A percentile compares a stretch with the other conserved stretches of the same genome.
phyloP scores from a whole-genome alignment of 495 filamentous ascomycete species.

The Penicillium lividum region DNA sequence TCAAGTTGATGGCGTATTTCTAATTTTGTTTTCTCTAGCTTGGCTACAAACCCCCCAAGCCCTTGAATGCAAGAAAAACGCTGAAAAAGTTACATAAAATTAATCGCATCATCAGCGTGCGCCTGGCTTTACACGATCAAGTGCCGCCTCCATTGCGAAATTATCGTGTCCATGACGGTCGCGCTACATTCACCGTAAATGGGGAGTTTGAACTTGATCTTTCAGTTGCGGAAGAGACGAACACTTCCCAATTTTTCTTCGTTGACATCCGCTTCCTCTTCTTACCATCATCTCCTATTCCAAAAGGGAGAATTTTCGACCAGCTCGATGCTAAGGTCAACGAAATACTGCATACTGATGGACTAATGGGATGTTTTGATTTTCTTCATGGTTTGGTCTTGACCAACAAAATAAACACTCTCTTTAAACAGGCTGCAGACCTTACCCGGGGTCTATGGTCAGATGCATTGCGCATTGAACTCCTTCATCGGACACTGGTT shows the following conservation, averaged over 20 bases:
- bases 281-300: constrained; percentile 62
- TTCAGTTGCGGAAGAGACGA: constrained; percentile 79
- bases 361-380: constrained; percentile 76
- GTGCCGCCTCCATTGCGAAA: constrained; percentile 71
- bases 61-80: constrained; percentile 63
- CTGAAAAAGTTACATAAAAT: constrained; percentile 72
- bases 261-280: constrained; percentile 89
- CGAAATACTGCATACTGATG: constrained; percentile 58
- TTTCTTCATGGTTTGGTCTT: constrained; percentile 82
- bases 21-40: constrained; percentile 46
- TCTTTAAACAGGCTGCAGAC: constrained; percentile 72
- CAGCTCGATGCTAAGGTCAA: constrained; percentile 73
- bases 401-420: constrained; percentile 81
- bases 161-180: constrained; percentile 73
- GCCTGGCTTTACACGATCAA: constrained; percentile 73
- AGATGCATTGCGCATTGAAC: constrained; percentile 70
- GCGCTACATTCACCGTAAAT: constrained; percentile 79
- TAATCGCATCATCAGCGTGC: constrained; percentile 77
- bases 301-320: constrained; percentile 56
- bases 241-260: constrained; percentile 81
- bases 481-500: constrained; percentile 73
- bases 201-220: constrained; percentile 93
- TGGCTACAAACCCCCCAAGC: constrained; percentile 74
- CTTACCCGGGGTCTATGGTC: constrained; percentile 71
- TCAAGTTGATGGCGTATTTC: neutral